phyloP scores from a whole-genome alignment of 331 rosid genomes.

The Ulmus americana region DNA sequence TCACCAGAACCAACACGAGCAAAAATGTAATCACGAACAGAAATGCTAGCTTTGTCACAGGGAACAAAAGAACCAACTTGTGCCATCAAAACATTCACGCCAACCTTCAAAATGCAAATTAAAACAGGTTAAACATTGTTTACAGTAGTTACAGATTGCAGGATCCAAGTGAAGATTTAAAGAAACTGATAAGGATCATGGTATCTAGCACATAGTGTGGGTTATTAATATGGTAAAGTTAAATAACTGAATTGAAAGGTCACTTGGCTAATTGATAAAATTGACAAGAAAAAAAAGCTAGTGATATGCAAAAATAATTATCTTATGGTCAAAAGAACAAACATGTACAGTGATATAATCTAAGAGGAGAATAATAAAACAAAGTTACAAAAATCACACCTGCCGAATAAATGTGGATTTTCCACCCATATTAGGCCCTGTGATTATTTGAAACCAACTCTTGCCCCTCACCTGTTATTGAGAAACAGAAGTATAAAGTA shows the following conservation, averaged over 20 bases:
- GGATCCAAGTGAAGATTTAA: not conserved
- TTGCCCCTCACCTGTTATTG: constrained; percentile 64
- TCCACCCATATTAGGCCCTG: constrained; percentile 99
- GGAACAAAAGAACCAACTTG: constrained; percentile 94
- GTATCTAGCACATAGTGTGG: constrained; percentile 8
- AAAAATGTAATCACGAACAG: constrained; percentile 90
- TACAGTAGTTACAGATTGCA: constrained; percentile 4
- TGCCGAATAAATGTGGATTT: constrained; percentile 92
- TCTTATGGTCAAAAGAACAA: constrained; percentile 15
- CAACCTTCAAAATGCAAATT: constrained; percentile 50
- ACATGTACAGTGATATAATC: not conserved
- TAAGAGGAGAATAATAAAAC: constrained; percentile 19
- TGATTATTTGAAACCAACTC: constrained; percentile 93
- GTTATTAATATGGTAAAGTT: constrained; percentile 4
- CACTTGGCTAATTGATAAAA: constrained; percentile 14
- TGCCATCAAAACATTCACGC: constrained; percentile 91
- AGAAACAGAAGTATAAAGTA: not conserved
- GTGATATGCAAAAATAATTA: constrained; percentile 11
- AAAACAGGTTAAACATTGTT: constrained; percentile 9
- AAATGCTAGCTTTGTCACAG: constrained; percentile 82
- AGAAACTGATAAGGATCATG: not conserved
- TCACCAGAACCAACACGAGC: constrained; percentile 98
- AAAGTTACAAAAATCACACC: constrained; percentile 40
- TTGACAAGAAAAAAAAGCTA: constrained; percentile 11
- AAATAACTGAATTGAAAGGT: constrained; percentile 3